phyloP scores from a whole-genome alignment of 352 stramenopile species.

The Saprolegnia parasitica region DNA sequence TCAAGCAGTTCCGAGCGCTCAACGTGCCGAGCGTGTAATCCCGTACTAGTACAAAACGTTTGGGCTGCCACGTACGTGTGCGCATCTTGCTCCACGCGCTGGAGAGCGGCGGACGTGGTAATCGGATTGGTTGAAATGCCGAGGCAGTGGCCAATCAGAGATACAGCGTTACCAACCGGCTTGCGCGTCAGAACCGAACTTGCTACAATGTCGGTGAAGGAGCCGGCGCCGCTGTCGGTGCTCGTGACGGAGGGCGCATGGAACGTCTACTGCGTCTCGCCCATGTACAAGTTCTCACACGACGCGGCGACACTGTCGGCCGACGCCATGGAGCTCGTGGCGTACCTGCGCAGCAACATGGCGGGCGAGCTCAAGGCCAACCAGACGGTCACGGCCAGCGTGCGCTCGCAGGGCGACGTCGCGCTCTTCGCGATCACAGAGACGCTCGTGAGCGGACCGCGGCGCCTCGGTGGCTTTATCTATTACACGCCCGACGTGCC shows the following conservation, averaged over 20 bases:
- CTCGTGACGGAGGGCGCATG: slow-evolving; percentile 33
- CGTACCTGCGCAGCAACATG: slow-evolving; percentile 23
- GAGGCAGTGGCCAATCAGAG: background rate
- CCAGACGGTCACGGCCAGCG: slow-evolving; percentile 15
- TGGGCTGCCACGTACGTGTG: no score
- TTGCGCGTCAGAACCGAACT: background rate
- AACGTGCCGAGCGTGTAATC: background rate
- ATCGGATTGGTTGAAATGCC: background rate
- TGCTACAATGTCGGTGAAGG: slow-evolving; percentile 11
- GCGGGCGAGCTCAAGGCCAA: background rate
- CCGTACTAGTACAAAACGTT: no score
- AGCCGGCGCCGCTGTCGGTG: slow-evolving; percentile 7
- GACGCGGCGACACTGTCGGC: slow-evolving; percentile 42
- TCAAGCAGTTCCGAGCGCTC: slow-evolving; percentile 58
- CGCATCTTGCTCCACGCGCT: no score
- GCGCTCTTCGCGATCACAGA: slow-evolving; percentile 22
- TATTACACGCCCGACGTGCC: slow-evolving; percentile 48
- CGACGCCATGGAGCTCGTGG: slow-evolving; percentile 26
- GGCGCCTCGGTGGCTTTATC: slow-evolving; percentile 41
- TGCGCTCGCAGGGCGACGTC: slow-evolving; percentile 24
- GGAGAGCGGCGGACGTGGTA: background rate
- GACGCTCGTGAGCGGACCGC: background rate
- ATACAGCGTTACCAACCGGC: background rate
- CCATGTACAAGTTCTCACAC: slow-evolving; percentile 60
- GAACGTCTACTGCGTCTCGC: slow-evolving; percentile 58